phyloP scores from a whole-genome alignment of 2,329 filamentous ascomycete species.

The Raffaelea deltoideospora region DNA sequence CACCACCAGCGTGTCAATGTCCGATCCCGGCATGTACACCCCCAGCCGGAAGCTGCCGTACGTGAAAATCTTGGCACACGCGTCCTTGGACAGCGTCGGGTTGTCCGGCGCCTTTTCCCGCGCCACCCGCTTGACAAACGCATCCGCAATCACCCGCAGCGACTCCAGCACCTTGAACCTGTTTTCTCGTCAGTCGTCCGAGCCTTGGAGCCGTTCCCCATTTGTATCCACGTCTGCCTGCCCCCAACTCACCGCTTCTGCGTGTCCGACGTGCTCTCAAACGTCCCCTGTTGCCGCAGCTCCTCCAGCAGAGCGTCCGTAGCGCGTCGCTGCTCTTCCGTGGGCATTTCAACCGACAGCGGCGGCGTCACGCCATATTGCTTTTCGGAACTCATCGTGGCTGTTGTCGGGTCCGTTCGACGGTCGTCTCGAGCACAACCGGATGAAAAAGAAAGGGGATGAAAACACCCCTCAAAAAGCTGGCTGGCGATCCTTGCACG shows the following conservation, averaged over 20 bases:
- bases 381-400: constrained; percentile 14
- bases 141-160: constrained; percentile 65
- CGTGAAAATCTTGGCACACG: constrained; percentile 85
- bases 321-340: constrained; percentile 57
- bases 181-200: not conserved
- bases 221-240: no score
- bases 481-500: no score
- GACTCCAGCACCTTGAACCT: constrained; percentile 61
- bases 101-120: constrained; percentile 56
- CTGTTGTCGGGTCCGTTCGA: no score
- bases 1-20: constrained; percentile 93
- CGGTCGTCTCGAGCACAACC: no score
- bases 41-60: constrained; percentile 93
- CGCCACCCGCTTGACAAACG: constrained; percentile 76
- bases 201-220: not conserved
- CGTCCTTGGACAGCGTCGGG: constrained; percentile 62
- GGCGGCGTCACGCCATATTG: constrained; percentile 62
- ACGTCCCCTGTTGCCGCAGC: constrained; percentile 79
- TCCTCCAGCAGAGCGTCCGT: constrained; percentile 72
- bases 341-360: constrained; percentile 65
- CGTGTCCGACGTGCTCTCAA: constrained; percentile 71
- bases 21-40: constrained; percentile 86
- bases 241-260: constrained; percentile 50
- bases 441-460: no score
- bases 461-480: no score